These are phyloP conservation scores for Penicillium fimorum DNA, from an alignment of 495 filamentous ascomycete species.

Conservation along the genomic window DNA sequence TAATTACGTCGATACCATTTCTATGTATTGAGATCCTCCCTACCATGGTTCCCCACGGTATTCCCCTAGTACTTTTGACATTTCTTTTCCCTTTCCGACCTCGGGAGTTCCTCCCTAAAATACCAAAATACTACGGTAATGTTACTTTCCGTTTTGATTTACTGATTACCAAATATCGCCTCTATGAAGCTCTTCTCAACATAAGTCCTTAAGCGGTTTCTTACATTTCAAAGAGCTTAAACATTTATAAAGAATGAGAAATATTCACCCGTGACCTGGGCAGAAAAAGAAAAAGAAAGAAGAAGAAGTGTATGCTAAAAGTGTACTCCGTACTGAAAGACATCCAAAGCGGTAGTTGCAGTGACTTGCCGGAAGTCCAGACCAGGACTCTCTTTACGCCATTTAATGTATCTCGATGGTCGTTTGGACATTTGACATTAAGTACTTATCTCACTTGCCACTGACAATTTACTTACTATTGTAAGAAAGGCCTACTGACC, in stretches of 20 bases:
- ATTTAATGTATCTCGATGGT: slow-evolving; percentile 13
- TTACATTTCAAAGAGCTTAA: not conserved
- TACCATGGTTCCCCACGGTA: slow-evolving; percentile 7
- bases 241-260: not conserved
- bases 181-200: too few relatives aligned
- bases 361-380: slow-evolving; percentile 10
- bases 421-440: slow-evolving; percentile 16
- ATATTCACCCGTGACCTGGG: slow-evolving; percentile 14
- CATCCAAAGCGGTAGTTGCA: slow-evolving; percentile 2
- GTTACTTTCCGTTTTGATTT: slow-evolving; percentile 26
- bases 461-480: slow-evolving; percentile 6
- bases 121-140: not conserved
- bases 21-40: not conserved
- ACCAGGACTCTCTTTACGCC: slow-evolving; percentile 13
- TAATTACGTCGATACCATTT: slow-evolving; percentile 7
- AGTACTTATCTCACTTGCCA: slow-evolving; percentile 8
- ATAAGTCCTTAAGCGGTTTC: too few relatives aligned
- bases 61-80: slow-evolving; percentile 5
- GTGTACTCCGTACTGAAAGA: not conserved
- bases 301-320: not conserved
- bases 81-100: slow-evolving; percentile 18
- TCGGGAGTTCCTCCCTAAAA: slow-evolving; percentile 25
- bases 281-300: slow-evolving; percentile 4
- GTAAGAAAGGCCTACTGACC: slow-evolving; percentile 21
- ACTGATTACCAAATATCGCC: not conserved